Base-by-base conservation (phyloP, 169 alveolate species). In the Plasmodium sp. region DNA sequence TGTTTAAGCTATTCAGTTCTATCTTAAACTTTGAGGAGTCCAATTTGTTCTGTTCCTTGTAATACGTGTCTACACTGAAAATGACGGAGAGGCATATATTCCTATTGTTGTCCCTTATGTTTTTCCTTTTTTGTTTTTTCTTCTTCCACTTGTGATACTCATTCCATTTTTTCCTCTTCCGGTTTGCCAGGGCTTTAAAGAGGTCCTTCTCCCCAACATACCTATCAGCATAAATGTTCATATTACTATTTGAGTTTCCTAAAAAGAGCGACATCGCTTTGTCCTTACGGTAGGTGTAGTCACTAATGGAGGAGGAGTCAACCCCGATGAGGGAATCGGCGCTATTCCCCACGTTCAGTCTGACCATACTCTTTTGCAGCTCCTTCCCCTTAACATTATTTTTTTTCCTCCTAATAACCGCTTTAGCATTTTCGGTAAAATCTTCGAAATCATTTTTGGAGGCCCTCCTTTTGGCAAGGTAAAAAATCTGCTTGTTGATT, bases 401-500 rank as follows among this genome's bases (percentile, higher is more conserved):
- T 18, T 72, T 73, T 71, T 41, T 67, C 36, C 22, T 41, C 5
- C 58, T 72, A 12, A 22, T 43, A 2, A 14, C 12, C 5, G 75
- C 41, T 71, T 6, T 27, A 7, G 34, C 14, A 54, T 86, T 79
- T 74, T 67, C 93, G 81, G 31, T 41, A 9, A 86, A 86, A 54
- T 75, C 79, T n/a, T 86, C 80, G 10, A 75, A 83, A 45, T 75
- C 45, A 14, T 75, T 86, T 31, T 73, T 51, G n/a, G 43, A 56
- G 36, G 22, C n/a, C 27, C 16, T 79, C 72, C 45, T 86, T 54
- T 27, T 75, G 14, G 93, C 93, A 22, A 75, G 58, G 45, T 86
- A 86, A 77, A 86, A 86, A 14, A 86, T 56, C 71, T 86, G 93
- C 43, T 79, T 86, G 34, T 79, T 86, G 31, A 86, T 86, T 56